A percentile compares a stretch with the other conserved stretches of the same genome.
These are phyloP conservation scores for Pyrenopolyporus hunteri DNA, from an alignment of 495 filamentous ascomycete species.

Conservation along the genomic window DNA sequence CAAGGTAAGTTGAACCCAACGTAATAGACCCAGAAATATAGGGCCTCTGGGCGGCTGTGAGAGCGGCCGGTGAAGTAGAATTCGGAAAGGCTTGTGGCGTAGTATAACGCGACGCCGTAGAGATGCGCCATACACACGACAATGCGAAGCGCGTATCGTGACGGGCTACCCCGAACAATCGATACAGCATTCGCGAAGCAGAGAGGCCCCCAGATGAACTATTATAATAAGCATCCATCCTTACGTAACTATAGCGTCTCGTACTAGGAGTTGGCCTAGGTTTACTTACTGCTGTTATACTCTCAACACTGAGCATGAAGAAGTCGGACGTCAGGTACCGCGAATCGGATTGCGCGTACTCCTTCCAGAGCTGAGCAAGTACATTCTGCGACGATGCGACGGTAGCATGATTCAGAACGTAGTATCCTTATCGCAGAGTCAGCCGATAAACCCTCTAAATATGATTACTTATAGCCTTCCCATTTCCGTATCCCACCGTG, in stretches of 20 bases:
- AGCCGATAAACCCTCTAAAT: not conserved
- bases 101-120: conserved; percentile 87
- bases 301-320: conserved; percentile 85
- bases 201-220: conserved; percentile 77
- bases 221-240: not conserved
- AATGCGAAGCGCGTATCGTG: conserved; percentile 74
- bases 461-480: not conserved
- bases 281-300: conserved; percentile 72
- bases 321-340: conserved; percentile 79
- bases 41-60: conserved; percentile 76
- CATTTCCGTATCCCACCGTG: not conserved
- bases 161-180: conserved; percentile 60
- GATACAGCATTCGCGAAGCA: conserved; percentile 69
- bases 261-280: not conserved
- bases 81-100: conserved; percentile 77
- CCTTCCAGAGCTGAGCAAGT: conserved; percentile 86
- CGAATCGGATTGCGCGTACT: conserved; percentile 83
- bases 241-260: not conserved
- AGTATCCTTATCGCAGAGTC: conserved; percentile 64
- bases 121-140: conserved; percentile 80
- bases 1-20: conserved; percentile 86
- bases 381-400: conserved; percentile 52
- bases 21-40: conserved; percentile 91
- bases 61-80: conserved; percentile 59
- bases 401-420: conserved; percentile 65